Evolutionary conservation across 2,329 filamentous ascomycete species (phyloP).

Genomic region (Sarocladiaceae sp.): DNA sequence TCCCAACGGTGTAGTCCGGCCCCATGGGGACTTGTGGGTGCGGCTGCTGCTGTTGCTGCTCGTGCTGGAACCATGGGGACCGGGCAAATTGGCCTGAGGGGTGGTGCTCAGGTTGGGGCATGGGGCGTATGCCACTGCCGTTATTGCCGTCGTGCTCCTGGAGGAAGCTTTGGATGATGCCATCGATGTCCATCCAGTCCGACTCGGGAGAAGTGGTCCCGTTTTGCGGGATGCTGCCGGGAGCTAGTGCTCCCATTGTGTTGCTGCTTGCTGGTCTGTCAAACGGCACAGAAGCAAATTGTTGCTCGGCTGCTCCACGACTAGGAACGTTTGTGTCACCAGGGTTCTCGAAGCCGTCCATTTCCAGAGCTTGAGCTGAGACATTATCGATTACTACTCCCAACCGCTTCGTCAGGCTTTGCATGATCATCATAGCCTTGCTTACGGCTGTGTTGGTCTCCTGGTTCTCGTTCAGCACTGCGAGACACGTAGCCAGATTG

Average conservation of each 20-base stretch:
- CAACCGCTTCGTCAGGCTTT: conserved; percentile 40
- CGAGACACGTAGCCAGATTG: conserved; percentile 38
- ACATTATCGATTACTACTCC: conserved; percentile 23
- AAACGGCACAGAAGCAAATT: background rate
- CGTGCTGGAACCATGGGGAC: background rate
- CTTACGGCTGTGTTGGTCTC: conserved; percentile 46
- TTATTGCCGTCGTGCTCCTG: conserved; percentile 16
- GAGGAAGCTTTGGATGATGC: conserved; percentile 31
- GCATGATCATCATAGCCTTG: conserved; percentile 39
- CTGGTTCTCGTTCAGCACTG: conserved; percentile 43
- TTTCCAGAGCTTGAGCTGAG: conserved; percentile 11
- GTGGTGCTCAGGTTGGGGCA: background rate
- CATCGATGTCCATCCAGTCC: conserved; percentile 29
- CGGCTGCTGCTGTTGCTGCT: background rate
- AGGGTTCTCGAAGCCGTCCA: background rate
- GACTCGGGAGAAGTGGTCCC: conserved; percentile 12
- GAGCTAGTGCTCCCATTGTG: background rate
- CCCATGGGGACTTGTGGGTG: conserved; percentile 4
- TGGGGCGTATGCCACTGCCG: background rate
- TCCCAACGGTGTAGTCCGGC: background rate
- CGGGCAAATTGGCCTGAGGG: background rate
- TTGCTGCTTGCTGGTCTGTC: background rate
- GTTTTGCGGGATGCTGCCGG: background rate
- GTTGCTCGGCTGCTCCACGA: background rate
- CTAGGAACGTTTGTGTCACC: background rate